Conservation (phyloP, 2,329 filamentous ascomycete genomes). For the Pseudogymnoascus sp. region DNA sequence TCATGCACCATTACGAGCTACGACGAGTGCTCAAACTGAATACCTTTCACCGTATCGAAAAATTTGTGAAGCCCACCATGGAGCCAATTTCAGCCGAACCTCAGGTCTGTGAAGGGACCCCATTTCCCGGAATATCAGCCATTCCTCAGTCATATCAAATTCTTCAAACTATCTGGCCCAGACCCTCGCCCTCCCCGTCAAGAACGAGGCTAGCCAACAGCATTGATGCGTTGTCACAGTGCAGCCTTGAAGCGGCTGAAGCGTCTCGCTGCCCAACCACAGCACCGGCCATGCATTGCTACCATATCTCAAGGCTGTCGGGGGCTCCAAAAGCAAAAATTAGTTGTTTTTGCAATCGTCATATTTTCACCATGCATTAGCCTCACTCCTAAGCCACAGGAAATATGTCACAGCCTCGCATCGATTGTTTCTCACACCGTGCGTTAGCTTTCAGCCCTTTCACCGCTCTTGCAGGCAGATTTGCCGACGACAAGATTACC, state of each 20-base stretch:
- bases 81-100: background rate
- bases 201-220: conserved; percentile 4
- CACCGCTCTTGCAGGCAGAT: conserved; percentile 2
- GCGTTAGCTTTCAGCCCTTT: background rate
- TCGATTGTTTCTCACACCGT: conserved; percentile 3
- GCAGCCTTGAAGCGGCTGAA: conserved; percentile 31
- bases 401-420: conserved; percentile 8
- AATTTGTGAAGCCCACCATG: background rate
- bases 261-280: conserved; percentile 43
- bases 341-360: background rate
- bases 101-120: background rate
- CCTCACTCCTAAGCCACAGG: conserved; percentile 6
- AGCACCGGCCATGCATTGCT: conserved; percentile 25
- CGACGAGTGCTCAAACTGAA: background rate
- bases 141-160: background rate
- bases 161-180: background rate
- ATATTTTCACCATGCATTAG: conserved; percentile 6
- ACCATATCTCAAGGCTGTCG: conserved; percentile 4
- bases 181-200: background rate
- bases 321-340: conserved; percentile 1
- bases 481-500: background rate
- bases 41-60: background rate
- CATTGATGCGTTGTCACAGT: conserved; percentile 17
- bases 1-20: conserved; percentile 5
- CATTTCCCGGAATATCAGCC: background rate